phyloP scores from a whole-genome alignment of 1,139 yeast genomes.

The Kazachstania sp. region DNA sequence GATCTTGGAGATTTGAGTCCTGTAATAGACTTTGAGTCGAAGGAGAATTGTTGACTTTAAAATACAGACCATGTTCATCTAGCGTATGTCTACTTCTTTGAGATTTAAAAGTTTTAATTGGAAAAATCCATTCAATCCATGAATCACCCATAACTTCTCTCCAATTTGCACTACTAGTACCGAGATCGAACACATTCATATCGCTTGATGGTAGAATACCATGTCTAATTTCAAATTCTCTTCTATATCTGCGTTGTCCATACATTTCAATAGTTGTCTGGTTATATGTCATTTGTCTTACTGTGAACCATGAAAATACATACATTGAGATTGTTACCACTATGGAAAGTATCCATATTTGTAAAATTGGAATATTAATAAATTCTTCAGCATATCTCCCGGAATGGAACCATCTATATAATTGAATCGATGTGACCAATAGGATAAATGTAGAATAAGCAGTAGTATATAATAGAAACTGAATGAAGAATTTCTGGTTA shows the following conservation, averaged over 20 bases:
- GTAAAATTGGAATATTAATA: conserved; percentile 52
- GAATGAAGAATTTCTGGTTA: conserved; percentile 74
- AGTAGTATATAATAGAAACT: conserved; percentile 55
- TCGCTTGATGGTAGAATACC: conserved; percentile 34
- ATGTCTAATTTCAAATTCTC: conserved; percentile 37
- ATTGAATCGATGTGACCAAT: conserved; percentile 33
- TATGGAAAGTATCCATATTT: conserved; percentile 49
- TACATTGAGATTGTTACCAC: conserved; percentile 58
- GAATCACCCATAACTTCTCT: conserved; percentile 59
- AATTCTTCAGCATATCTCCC: conserved; percentile 35
- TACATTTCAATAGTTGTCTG: conserved; percentile 77
- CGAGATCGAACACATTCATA: conserved; percentile 69
- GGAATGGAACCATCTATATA: conserved; percentile 45
- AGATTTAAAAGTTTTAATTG: conserved; percentile 36
- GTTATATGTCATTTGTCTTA: conserved; percentile 54
- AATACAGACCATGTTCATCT: conserved; percentile 45
- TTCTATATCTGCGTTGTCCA: conserved; percentile 47
- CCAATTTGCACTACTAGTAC: conserved; percentile 51
- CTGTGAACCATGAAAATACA: conserved; percentile 50
- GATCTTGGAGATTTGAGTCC: conserved; percentile 23
- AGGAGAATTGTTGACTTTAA: conserved; percentile 37
- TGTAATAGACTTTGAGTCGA: conserved; percentile 37
- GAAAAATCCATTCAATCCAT: conserved; percentile 64
- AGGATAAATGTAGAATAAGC: conserved; percentile 41
- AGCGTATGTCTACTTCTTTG: conserved; percentile 27